These are phyloP conservation scores for Talaromyces piceae DNA, from an alignment of 2,329 filamentous ascomycete genomes.

Conservation along the genomic window DNA sequence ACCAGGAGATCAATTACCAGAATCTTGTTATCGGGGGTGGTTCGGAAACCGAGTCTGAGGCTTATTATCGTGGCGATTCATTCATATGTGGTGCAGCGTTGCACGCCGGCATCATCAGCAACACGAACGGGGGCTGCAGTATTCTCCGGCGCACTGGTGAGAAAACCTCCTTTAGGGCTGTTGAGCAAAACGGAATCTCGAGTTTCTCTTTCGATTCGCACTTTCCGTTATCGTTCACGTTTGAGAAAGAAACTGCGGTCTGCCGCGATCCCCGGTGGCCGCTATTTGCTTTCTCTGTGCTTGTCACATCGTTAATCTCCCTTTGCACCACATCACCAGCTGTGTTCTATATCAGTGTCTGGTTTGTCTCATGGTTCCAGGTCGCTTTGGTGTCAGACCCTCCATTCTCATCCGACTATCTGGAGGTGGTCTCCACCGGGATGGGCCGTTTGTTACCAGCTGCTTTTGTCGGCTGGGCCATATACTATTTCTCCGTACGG, in stretches of 20 bases:
- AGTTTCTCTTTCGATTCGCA: conserved; percentile 49
- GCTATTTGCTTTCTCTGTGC: conserved; percentile 47
- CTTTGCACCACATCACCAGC: conserved; percentile 50
- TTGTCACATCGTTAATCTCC: conserved; percentile 48
- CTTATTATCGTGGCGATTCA: conserved; percentile 53
- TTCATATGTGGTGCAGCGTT: conserved; percentile 55
- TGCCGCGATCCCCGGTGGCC: conserved; percentile 54
- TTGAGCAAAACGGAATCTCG: conserved; percentile 43
- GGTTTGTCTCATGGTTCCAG: conserved; percentile 52
- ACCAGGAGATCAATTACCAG: conserved; percentile 47
- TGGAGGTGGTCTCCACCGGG: conserved; percentile 47
- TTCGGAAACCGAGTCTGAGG: conserved; percentile 29
- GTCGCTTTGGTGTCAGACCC: conserved; percentile 55
- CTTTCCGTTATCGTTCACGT: conserved; percentile 53
- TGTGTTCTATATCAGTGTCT: conserved; percentile 50
- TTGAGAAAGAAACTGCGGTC: conserved; percentile 37
- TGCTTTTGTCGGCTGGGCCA: conserved; percentile 49
- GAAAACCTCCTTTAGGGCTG: conserved; percentile 38
- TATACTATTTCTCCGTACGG: conserved; percentile 49
- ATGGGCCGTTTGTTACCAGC: conserved; percentile 53
- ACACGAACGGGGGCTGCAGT: conserved; percentile 50
- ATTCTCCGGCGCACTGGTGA: conserved; percentile 48
- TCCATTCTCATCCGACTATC: conserved; percentile 48
- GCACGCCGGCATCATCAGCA: conserved; percentile 51
- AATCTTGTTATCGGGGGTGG: conserved; percentile 50